A percentile compares a stretch with the other conserved stretches of the same genome.
These are phyloP conservation scores for Solanum etuberosum DNA, from an alignment of 257 asterid genomes.

Conservation along the genomic window DNA sequence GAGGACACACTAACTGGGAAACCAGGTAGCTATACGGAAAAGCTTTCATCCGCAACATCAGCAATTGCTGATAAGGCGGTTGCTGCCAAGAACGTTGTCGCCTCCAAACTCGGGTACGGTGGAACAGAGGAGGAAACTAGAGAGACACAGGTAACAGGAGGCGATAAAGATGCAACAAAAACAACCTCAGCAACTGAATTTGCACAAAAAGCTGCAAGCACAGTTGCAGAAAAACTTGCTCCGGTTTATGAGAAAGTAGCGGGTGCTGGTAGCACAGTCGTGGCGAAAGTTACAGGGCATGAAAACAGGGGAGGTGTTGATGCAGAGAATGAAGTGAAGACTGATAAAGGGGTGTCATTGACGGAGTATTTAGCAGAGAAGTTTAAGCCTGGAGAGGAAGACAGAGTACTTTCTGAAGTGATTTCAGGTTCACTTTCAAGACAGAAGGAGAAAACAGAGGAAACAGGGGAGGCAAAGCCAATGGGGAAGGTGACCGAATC, in stretches of 20 bases:
- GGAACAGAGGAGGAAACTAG: neutral
- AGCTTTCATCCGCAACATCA: slow-evolving; percentile 22
- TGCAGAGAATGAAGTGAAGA: neutral
- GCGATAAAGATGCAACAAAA: neutral
- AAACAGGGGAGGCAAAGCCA: slow-evolving; percentile 1
- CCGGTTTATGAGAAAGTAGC: slow-evolving; percentile 26
- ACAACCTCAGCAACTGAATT: slow-evolving; percentile 18
- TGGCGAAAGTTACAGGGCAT: slow-evolving; percentile 16
- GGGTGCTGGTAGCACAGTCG: slow-evolving; percentile 17
- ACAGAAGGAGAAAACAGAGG: slow-evolving; percentile 19
- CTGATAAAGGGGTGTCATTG: slow-evolving; percentile 46
- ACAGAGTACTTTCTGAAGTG: slow-evolving; percentile 52
- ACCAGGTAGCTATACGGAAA: slow-evolving; percentile 6
- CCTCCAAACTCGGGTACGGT: slow-evolving; percentile 40
- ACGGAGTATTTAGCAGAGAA: slow-evolving; percentile 42
- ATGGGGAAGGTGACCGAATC: slow-evolving; percentile 43
- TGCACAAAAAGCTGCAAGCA: slow-evolving; percentile 12
- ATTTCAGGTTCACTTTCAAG: slow-evolving; percentile 30
- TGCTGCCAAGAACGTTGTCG: slow-evolving; percentile 36
- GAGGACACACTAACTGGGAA: slow-evolving; percentile 22
- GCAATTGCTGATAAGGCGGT: slow-evolving; percentile 29
- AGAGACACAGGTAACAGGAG: neutral
- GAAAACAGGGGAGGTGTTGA: neutral
- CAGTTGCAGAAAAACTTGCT: slow-evolving; percentile 19
- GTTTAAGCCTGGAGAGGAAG: slow-evolving; percentile 67